Evolutionary conservation across 352 stramenopile genomes (phyloP), one percentile per base, ranked within the genome.

Genomic region (Globisporangium megalacanthum): DNA sequence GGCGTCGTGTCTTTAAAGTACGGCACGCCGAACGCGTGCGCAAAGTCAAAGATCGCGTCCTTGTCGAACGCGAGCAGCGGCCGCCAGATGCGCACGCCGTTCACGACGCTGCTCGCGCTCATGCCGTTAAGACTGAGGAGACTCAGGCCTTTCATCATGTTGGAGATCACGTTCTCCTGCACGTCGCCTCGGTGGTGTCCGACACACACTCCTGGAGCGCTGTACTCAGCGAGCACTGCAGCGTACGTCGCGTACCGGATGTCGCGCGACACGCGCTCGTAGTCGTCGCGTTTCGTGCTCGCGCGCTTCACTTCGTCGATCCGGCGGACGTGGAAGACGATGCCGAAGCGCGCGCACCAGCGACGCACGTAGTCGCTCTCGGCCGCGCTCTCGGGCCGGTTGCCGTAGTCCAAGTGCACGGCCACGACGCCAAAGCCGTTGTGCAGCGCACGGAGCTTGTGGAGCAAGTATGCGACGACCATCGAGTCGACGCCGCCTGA

Each of bases 1-100:
- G 96, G 94, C 29, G 95, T 99, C 46, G 95, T 98, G 79, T 99
- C 96, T 69, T 98, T 98, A 65, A 98, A 98, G 61, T 98, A 99
- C 6, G 96, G 95, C 51, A 99, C 84, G 57, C 95, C 94, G 71
- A 95, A 98, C 10, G 64, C 79, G 62, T 98, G 94, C 31, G 96
- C 92, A 69, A 98, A 98, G 54, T 97, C 89, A 59, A 97, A 97
- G 52, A 99, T 97, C 17, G 79, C 77, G 49, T 86, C 77, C 75
- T 99, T 99, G 67, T 98, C 88, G 37, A 98, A 88, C 5, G 88
- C 69, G 4, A 99, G 66, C 29, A 99, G 73, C 25, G 97, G 97
- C 15, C 96, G 89, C 78, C 89, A 98, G 51, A 99, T 89, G 25
- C 66, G 69, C 33, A 90, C 81, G 14, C 72, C 73, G 64, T 92